These are phyloP conservation scores for Pelargonium myrrhifolium DNA, from an alignment of 441 rosid species.

Conservation along the genomic window DNA sequence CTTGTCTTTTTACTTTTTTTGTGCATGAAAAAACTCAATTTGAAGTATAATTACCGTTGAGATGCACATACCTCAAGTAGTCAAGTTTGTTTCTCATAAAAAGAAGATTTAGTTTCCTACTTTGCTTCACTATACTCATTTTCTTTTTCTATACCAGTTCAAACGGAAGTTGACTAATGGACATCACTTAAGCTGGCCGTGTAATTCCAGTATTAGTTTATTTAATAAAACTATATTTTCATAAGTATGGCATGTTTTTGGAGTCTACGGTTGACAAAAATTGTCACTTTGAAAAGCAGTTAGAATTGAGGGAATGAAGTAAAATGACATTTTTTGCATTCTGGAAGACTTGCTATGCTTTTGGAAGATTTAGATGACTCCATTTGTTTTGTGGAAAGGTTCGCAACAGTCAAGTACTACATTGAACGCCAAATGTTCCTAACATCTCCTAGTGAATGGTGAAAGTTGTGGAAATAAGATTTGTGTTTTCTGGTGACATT, in stretches of 20 bases:
- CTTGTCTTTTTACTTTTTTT: conserved; percentile 9
- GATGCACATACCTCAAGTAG: not conserved
- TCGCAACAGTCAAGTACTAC: not conserved
- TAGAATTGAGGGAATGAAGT: too few relatives aligned
- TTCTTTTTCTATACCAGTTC: not conserved
- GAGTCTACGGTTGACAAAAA: too few relatives aligned
- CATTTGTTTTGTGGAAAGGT: not conserved
- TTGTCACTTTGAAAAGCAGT: too few relatives aligned
- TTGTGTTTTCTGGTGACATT: conserved; percentile 1
- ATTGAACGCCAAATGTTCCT: too few relatives aligned
- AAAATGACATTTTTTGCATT: too few relatives aligned
- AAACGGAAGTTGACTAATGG: not conserved
- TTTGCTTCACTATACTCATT: not conserved
- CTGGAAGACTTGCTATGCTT: too few relatives aligned
- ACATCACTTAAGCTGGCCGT: not conserved
- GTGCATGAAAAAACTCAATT: not conserved
- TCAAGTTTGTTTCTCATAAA: not conserved
- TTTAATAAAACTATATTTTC: not conserved
- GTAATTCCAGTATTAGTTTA: not conserved
- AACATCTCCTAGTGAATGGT: not conserved
- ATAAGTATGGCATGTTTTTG: too few relatives aligned
- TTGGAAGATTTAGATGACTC: not conserved
- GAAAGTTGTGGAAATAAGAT: not conserved
- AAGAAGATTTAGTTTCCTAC: not conserved
- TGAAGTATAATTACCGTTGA: not conserved